Conservation (phyloP, 2,329 filamentous ascomycete genomes). For the Cryphonectria naterciae region DNA sequence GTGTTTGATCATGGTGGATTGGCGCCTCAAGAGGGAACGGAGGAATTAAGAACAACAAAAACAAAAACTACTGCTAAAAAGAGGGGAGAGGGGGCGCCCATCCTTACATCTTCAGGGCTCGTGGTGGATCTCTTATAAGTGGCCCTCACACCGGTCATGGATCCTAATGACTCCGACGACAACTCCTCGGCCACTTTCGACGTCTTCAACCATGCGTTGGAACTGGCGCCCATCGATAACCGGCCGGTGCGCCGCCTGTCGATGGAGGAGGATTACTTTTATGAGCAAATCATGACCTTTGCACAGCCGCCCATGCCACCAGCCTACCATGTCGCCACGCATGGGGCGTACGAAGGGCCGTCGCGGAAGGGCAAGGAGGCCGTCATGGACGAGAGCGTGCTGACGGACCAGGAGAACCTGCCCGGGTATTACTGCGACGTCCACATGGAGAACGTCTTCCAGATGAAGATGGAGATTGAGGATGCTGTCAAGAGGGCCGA, state of each 20-base stretch:
- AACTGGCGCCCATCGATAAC: constrained; percentile 29
- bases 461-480: constrained; percentile 68
- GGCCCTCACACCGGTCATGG: constrained; percentile 18
- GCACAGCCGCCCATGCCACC: constrained; percentile 51
- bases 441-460: constrained; percentile 59
- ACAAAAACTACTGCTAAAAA: neutral
- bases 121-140: neutral
- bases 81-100: neutral
- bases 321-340: constrained; percentile 36
- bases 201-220: constrained; percentile 29
- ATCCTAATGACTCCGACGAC: constrained; percentile 24
- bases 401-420: constrained; percentile 48
- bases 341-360: constrained; percentile 43
- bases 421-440: constrained; percentile 63
- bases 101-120: neutral
- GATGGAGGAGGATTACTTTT: constrained; percentile 59
- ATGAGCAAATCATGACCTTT: constrained; percentile 55
- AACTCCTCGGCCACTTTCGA: constrained; percentile 24
- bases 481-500: constrained; percentile 65
- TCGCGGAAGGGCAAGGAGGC: constrained; percentile 28
- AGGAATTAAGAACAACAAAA: neutral
- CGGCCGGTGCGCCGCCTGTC: constrained; percentile 47
- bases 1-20: constrained; percentile 25
- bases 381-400: constrained; percentile 31
- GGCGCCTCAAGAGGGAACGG: constrained; percentile 13